Conservation (phyloP, 2,329 filamentous ascomycete genomes). For the Pyrenochaeta sp. region DNA sequence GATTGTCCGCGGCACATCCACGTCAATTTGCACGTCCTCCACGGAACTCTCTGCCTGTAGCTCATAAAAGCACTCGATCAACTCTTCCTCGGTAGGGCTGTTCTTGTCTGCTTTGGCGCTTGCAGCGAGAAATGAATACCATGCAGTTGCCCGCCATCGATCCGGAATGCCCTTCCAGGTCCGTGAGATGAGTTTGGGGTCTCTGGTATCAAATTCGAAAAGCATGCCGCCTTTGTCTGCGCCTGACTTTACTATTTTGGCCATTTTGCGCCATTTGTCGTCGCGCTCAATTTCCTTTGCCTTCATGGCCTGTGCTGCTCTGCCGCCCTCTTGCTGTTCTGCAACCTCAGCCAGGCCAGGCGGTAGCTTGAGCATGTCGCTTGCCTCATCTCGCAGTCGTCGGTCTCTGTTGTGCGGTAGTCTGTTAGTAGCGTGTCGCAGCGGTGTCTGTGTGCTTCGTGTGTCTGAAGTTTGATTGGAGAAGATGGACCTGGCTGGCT, state of each 20-base stretch:
- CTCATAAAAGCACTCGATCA: conserved; percentile 75
- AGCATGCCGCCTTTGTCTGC: conserved; percentile 67
- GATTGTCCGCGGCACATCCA: conserved; percentile 95
- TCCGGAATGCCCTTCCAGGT: conserved; percentile 99
- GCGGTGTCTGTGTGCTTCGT: conserved; percentile 46
- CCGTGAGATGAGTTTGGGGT: conserved; percentile 81
- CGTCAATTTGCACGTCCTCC: conserved; percentile 95
- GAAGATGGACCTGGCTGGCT: conserved; percentile 51
- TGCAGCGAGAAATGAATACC: conserved; percentile 88
- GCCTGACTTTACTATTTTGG: conserved; percentile 55
- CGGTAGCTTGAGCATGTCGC: conserved; percentile 71
- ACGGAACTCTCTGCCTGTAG: conserved; percentile 78
- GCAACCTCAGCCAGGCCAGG: conserved; percentile 58
- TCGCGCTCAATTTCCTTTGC: conserved; percentile 69
- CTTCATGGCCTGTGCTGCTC: conserved; percentile 59
- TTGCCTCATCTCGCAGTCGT: conserved; percentile 66
- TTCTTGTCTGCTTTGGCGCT: conserved; percentile 73
- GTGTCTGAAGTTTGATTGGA: conserved; percentile 54
- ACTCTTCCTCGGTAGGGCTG: conserved; percentile 72
- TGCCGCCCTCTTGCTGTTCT: conserved; percentile 56
- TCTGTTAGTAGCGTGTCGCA: conserved; percentile 63
- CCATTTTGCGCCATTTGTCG: conserved; percentile 75
- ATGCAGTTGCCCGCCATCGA: conserved; percentile 90
- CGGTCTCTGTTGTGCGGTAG: conserved; percentile 64
- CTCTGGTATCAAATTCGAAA: conserved; percentile 82